Base-by-base conservation (phyloP, 305 asterid genomes). In the Petunia hybrid region DNA sequence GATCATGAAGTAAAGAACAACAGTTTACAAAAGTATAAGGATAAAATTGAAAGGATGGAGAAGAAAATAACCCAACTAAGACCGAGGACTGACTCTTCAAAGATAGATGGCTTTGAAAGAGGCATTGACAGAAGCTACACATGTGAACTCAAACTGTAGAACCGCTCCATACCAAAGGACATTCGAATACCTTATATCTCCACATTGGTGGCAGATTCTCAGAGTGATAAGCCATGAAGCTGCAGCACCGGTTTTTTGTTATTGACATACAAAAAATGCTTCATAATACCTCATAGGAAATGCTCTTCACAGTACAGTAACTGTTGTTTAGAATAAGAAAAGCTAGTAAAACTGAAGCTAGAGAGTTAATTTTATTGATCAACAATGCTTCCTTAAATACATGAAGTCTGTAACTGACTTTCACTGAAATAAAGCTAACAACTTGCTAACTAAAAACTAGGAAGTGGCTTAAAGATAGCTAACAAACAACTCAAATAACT, bases 21-120 rank as follows among this genome's bases (percentile, higher is more conserved):
- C 31, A 91, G 83, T 82, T 87, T 92, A 48, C 84, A 84, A 79
- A 89, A 90, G 82, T 87, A 89, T 63, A 93, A 86, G 85, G 91
- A 87, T 8, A 97, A 91, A 22, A 88, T 94, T 16, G 89, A 84
- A 85, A 84, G 85, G 85, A 95, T 94, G 8, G 97, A 91, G 68
- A 88, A 87, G 75, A 94, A 94, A 75, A 89, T 94, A 10, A 91
- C 96, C 82, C 91, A 81, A 90, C 77, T 93, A 80, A 88, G 97
- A 82, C 73, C 90, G 83, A 93, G 87, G 85, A 86, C 89, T 1
- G 97, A 93, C 87, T 93, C 95, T 0, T 88, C 94, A 6, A 94
- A 92, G 84, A 91, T 93, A 84, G 97, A 95, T 16, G 97, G 94
- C 73, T 95, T 91, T 16, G 89, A 85, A 84, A 84, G 92, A 75